A percentile compares a stretch with the other conserved stretches of the same genome.
phyloP scores from a whole-genome alignment of 1,284 basidiomycete species.

The Ganoderma resinaceum region DNA sequence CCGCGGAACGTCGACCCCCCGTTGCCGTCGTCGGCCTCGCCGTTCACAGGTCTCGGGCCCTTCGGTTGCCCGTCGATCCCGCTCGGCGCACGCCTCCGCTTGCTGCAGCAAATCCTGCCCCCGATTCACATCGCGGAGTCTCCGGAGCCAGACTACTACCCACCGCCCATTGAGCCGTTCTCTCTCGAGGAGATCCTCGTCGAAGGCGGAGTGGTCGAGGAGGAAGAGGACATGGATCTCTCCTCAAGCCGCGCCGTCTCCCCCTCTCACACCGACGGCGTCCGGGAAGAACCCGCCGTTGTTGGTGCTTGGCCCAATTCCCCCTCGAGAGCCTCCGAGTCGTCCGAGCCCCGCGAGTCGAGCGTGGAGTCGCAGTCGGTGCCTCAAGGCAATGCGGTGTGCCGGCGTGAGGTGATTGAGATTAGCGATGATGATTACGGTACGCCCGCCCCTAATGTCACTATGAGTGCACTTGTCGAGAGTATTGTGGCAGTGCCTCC shows the following conservation, averaged over 20 bases:
- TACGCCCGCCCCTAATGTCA: neutral
- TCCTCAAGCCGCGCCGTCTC: conserved; percentile 27
- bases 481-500: conserved; percentile 5
- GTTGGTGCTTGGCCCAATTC: conserved; percentile 26
- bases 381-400: neutral
- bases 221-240: conserved; percentile 30
- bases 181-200: conserved; percentile 13
- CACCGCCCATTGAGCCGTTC: conserved; percentile 4
- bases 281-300: conserved; percentile 16
- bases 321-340: neutral
- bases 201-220: conserved; percentile 7
- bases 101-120: conserved; percentile 28
- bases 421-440: conserved; percentile 27
- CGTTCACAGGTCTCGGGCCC: neutral
- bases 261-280: conserved; percentile 6
- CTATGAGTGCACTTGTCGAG: neutral
- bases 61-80: conserved; percentile 1
- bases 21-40: neutral
- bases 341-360: neutral
- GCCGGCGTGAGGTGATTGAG: conserved; percentile 20
- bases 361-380: neutral
- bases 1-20: conserved; percentile 12
- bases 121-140: conserved; percentile 20
- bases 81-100: conserved; percentile 18
- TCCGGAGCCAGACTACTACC: conserved; percentile 5